phyloP scores from a whole-genome alignment of 768 basidiomycete species.

The Phlebiopsis gigantea region DNA sequence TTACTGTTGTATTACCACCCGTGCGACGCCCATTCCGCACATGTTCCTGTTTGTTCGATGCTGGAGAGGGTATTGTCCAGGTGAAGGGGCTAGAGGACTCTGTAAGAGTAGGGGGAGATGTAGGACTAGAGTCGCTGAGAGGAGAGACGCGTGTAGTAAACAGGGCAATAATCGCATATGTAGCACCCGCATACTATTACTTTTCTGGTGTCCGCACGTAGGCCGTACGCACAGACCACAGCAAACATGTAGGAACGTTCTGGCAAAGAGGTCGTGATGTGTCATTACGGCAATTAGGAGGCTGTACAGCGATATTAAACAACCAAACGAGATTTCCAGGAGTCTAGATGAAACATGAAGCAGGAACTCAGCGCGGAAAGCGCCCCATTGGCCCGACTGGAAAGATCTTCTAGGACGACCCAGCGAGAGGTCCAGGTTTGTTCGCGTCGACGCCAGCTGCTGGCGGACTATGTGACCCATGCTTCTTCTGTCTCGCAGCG shows the following conservation, averaged over 20 bases:
- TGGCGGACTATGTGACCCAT: background rate
- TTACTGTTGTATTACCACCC: background rate
- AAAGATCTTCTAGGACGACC: background rate
- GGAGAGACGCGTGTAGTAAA: background rate
- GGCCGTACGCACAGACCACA: background rate
- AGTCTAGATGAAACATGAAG: background rate
- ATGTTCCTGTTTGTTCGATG: background rate
- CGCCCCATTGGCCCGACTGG: background rate
- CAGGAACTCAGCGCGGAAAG: background rate
- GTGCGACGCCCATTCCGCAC: background rate
- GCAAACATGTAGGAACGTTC: background rate
- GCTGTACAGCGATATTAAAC: background rate
- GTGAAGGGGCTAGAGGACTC: too few species aligned
- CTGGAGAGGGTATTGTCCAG: background rate
- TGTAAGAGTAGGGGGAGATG: background rate
- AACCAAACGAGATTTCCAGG: background rate
- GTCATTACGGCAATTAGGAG: background rate
- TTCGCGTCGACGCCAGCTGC: background rate
- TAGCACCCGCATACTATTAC: background rate
- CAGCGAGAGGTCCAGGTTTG: background rate
- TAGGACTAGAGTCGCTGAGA: background rate
- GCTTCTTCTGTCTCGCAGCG: conserved; percentile 5
- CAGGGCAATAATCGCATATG: background rate
- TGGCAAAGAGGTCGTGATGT: background rate
- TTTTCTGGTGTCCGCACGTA: background rate